Base-by-base conservation (phyloP, 352 stramenopile genomes). In the Globisporangium spinosum region DNA sequence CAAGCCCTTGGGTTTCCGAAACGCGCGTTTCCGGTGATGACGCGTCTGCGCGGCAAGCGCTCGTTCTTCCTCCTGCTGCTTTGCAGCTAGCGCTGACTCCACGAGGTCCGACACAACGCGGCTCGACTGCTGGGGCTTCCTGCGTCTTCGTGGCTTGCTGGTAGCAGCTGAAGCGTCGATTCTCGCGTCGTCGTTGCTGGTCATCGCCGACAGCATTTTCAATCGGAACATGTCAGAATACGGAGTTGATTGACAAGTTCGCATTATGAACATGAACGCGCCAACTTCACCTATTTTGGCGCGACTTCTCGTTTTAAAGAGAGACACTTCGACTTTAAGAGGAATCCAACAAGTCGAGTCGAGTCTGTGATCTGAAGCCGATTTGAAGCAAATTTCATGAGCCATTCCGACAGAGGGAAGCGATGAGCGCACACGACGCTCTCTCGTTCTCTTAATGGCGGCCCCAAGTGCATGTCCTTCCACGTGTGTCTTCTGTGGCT, bases 1-100 rank as follows among this genome's bases (percentile, higher is more conserved):
- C 20, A 23, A 13, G 13, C 32, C 29, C 35, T 54, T 65, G 49
- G 25, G 45, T 47, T 60, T 64, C 1, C 49, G 58, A 20, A 58
- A 23, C 17, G 58, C 65, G 10, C 65, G 65, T 29, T 70, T 70
- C 2, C 65, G 65, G 17, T 15, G 12, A 0, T 58, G 65, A 22
- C 53, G 65, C 25, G 34, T 43, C 35, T 47, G 65, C 20, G 55
- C 34, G 10, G 27, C 65, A 17, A 61, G 45, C 45, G 8, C 10
- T 40, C 10, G 53, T 12, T 62, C 65, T 15, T 32, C 38, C 8
- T 66, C 34, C 3, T 22, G 65, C 25, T 66, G 58, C 25, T 62
- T 64, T 8, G 59, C 49, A 1, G 2, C n/a, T 17, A 70, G 40
- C 23, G 49, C 65, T 9, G 12, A 32, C 20, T 70, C 32, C 34